Evolutionary conservation across 768 basidiomycete species (phyloP).

Genomic region (Pulveroboletus sp.): DNA sequence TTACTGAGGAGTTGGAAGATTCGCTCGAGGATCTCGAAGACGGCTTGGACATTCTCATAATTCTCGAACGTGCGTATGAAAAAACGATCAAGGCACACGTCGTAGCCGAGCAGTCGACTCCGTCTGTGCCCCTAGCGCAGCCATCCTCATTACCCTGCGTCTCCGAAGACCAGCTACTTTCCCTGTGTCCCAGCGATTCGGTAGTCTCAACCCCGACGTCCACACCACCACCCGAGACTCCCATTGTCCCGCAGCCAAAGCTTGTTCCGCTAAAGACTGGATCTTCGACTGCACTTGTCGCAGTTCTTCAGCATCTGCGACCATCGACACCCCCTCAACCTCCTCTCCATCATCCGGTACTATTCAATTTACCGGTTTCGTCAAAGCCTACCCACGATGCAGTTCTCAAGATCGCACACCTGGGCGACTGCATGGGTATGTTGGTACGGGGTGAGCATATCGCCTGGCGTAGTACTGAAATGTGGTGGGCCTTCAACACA

Average conservation of each 20-base stretch:
- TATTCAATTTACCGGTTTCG: constrained; percentile 16
- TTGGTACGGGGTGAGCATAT: constrained; percentile 75
- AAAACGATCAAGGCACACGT: constrained; percentile 61
- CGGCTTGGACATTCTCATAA: constrained; percentile 63
- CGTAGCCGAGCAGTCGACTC: constrained; percentile 22
- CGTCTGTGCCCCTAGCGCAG: constrained; percentile 4
- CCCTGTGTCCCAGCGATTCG: background rate
- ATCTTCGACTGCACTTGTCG: constrained; percentile 66
- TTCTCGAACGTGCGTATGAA: constrained; percentile 68
- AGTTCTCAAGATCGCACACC: constrained; percentile 74
- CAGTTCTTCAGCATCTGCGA: constrained; percentile 48
- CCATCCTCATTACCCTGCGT: constrained; percentile 16
- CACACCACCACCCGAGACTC: constrained; percentile 11
- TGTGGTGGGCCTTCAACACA: constrained; percentile 86
- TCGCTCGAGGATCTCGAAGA: constrained; percentile 61
- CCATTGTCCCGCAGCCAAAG: constrained; percentile 17
- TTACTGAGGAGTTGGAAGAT: constrained; percentile 39
- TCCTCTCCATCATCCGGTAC: constrained; percentile 16
- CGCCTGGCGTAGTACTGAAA: constrained; percentile 84
- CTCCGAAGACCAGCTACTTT: constrained; percentile 18
- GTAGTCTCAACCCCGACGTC: background rate
- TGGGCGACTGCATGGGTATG: constrained; percentile 87
- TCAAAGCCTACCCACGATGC: constrained; percentile 44
- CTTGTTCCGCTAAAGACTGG: constrained; percentile 47
- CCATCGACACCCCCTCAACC: constrained; percentile 8